A percentile compares a stretch with the other conserved stretches of the same genome.
These are phyloP conservation scores for Amphirosellinia nigrospora DNA, from an alignment of 495 filamentous ascomycete genomes.

Conservation along the genomic window DNA sequence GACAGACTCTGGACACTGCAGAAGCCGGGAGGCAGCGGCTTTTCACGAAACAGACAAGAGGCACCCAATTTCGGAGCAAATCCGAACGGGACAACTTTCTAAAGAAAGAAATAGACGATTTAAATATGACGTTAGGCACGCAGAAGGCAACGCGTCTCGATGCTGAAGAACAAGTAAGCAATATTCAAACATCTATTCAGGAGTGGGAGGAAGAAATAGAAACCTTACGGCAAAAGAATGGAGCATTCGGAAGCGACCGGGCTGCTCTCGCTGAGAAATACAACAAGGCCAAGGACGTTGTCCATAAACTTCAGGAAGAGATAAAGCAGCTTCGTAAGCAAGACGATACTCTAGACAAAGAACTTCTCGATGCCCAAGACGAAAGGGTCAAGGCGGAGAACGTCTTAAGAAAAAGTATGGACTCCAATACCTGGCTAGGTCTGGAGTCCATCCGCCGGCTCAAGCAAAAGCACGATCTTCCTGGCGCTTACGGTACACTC, in stretches of 20 bases:
- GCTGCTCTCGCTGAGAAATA: slow-evolving; percentile 74
- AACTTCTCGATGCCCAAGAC: slow-evolving; percentile 72
- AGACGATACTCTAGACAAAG: slow-evolving; percentile 81
- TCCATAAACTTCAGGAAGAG: slow-evolving; percentile 82
- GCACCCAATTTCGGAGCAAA: slow-evolving; percentile 85
- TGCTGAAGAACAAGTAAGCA: slow-evolving; percentile 82
- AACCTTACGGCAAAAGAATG: slow-evolving; percentile 72
- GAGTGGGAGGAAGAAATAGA: slow-evolving; percentile 75
- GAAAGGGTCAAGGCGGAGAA: slow-evolving; percentile 80
- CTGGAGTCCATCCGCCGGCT: slow-evolving; percentile 81
- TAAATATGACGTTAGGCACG: slow-evolving; percentile 72
- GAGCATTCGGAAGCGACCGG: slow-evolving; percentile 76
- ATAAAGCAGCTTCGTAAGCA: slow-evolving; percentile 91
- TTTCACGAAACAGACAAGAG: slow-evolving; percentile 94
- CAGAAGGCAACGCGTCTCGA: slow-evolving; percentile 83
- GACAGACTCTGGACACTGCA: slow-evolving; percentile 72
- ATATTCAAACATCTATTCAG: slow-evolving; percentile 72
- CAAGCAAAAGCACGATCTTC: slow-evolving; percentile 74
- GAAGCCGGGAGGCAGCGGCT: slow-evolving; percentile 79
- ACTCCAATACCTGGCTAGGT: slow-evolving; percentile 81
- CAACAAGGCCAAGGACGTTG: slow-evolving; percentile 76
- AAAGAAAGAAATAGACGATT: slow-evolving; percentile 79
- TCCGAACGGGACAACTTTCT: slow-evolving; percentile 86
- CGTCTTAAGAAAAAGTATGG: slow-evolving; percentile 83
- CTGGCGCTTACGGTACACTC: slow-evolving; percentile 90